Percentiles rank a stretch among this genome's conserved stretches.
phyloP scores from a whole-genome alignment of 306 rosid genomes.

The Malus sieversii region DNA sequence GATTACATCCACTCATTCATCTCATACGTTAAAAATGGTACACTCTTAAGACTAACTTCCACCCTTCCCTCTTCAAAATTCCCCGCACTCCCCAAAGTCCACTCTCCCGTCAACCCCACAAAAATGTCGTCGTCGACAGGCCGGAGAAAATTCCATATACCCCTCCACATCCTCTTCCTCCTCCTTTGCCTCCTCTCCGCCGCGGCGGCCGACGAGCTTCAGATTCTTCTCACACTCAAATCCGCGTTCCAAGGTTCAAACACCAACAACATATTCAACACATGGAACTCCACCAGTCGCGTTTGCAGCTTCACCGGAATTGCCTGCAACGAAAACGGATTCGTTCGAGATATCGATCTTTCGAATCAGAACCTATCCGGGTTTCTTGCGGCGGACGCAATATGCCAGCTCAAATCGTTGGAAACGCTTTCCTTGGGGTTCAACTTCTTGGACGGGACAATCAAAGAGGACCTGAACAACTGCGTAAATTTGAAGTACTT shows the following conservation, averaged over 20 bases:
- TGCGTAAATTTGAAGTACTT: slow-evolving; percentile 47
- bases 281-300: slow-evolving; percentile 39
- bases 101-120: neutral
- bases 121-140: neutral
- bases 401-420: slow-evolving; percentile 54
- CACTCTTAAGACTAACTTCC: neutral
- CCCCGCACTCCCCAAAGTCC: neutral
- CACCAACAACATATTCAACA: slow-evolving; percentile 14
- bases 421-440: slow-evolving; percentile 52
- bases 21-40: neutral
- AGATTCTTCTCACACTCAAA: slow-evolving; percentile 46
- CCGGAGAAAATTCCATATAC: neutral
- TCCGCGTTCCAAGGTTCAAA: slow-evolving; percentile 26
- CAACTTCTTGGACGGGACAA: slow-evolving; percentile 39
- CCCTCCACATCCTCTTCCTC: slow-evolving; percentile 5
- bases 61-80: neutral
- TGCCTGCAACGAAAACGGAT: slow-evolving; percentile 30
- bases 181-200: slow-evolving; percentile 20
- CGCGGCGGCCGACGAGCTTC: slow-evolving; percentile 43
- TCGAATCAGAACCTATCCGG: slow-evolving; percentile 43
- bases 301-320: slow-evolving; percentile 51
- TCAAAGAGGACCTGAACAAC: slow-evolving; percentile 41
- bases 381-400: slow-evolving; percentile 42
- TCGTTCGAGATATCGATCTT: slow-evolving; percentile 51
- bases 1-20: neutral